Evolutionary conservation across 805 yeast species (phyloP).

Genomic region (Priceomyces melissophilus): DNA sequence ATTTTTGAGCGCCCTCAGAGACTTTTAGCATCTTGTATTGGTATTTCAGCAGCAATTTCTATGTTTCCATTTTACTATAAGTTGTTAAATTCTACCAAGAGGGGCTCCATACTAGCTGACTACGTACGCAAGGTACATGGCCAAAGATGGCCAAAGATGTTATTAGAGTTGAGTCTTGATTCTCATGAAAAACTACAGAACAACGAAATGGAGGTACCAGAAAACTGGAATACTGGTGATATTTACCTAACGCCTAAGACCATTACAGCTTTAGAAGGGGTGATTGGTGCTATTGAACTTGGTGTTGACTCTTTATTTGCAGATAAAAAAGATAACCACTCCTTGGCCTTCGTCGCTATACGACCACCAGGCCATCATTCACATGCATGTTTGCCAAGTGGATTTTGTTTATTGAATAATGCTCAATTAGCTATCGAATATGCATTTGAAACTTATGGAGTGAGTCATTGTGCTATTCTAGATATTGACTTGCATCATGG

Average conservation of each 20-base stretch:
- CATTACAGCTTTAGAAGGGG: constrained; percentile 69
- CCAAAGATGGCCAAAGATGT: constrained; percentile 60
- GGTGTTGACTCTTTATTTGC: constrained; percentile 53
- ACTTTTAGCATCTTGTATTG: constrained; percentile 70
- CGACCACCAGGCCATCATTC: constrained; percentile 90
- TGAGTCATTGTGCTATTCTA: constrained; percentile 76
- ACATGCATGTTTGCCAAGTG: constrained; percentile 79
- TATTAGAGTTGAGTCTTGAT: constrained; percentile 55
- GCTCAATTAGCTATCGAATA: constrained; percentile 80
- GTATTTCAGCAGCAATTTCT: constrained; percentile 71
- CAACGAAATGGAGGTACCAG: constrained; percentile 70
- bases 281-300: constrained; percentile 69
- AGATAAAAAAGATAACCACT: constrained; percentile 19
- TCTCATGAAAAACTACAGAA: constrained; percentile 52
- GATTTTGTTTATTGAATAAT: constrained; percentile 77
- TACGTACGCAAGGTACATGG: constrained; percentile 76
- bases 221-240: constrained; percentile 80
- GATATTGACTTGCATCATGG: constrained; percentile 89
- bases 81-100: constrained; percentile 44
- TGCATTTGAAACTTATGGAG: constrained; percentile 57
- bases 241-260: constrained; percentile 69
- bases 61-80: constrained; percentile 60
- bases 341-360: constrained; percentile 60
- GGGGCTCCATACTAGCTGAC: constrained; percentile 47
- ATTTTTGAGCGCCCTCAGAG: constrained; percentile 85